Conservation (phyloP, 495 filamentous ascomycete genomes). For the Saxophila tyrrhenica region DNA sequence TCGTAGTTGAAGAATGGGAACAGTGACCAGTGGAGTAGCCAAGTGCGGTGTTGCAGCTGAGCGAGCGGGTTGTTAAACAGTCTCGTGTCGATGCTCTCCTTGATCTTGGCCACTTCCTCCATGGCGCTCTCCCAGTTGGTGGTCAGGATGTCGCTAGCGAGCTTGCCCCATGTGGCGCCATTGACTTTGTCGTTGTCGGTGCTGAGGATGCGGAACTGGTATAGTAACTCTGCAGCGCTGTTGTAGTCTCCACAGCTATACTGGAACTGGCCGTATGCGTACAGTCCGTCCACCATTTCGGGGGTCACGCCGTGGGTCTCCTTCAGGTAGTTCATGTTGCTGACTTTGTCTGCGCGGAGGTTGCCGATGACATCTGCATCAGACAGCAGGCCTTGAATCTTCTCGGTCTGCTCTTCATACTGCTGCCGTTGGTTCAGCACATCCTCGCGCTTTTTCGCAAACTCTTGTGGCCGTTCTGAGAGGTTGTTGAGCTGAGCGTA, state of each 20-base stretch:
- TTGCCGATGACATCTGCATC: conserved; percentile 79
- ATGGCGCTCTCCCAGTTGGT: conserved; percentile 92
- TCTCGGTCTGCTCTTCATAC: conserved; percentile 71
- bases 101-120: conserved; percentile 88
- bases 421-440: conserved; percentile 69
- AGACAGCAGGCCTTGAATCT: conserved; percentile 72
- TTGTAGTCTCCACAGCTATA: conserved; percentile 91
- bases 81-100: conserved; percentile 77
- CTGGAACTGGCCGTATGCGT: conserved; percentile 88
- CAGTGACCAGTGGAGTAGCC: conserved; percentile 95
- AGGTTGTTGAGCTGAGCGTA: conserved; percentile 76
- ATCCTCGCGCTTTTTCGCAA: conserved; percentile 74
- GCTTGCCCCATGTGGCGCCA: conserved; percentile 90
- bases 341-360: conserved; percentile 87
- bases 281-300: conserved; percentile 89
- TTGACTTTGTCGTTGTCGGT: conserved; percentile 96
- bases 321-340: conserved; percentile 92
- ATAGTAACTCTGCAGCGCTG: conserved; percentile 77
- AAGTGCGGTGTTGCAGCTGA: conserved; percentile 87
- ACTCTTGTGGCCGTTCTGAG: conserved; percentile 69
- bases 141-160: conserved; percentile 85
- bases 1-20: conserved; percentile 99
- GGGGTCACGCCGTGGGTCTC: conserved; percentile 84
- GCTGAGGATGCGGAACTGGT: conserved; percentile 91
- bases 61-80: conserved; percentile 91